Percentiles rank a stretch among this genome's conserved stretches.
Conservation (phyloP, 2,329 filamentous ascomycete species). For the Nectriaceae sp. region DNA sequence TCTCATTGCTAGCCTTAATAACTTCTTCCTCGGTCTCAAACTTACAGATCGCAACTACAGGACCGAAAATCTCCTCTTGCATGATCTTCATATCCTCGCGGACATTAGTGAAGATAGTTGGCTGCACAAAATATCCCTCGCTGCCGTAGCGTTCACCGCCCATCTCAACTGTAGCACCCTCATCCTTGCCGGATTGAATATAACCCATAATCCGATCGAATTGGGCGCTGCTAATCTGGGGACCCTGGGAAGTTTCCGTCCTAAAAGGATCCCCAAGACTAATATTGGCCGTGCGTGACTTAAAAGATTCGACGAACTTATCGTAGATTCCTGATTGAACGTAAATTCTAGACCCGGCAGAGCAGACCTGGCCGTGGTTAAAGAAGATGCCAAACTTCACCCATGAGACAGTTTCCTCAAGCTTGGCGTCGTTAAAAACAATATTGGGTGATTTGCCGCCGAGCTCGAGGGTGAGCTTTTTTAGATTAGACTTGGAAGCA, state of each 20-base stretch:
- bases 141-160: constrained; percentile 18
- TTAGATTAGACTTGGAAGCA: neutral
- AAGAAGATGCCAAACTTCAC: neutral
- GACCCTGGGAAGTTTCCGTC: constrained; percentile 64
- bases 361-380: constrained; percentile 41
- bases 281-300: constrained; percentile 49
- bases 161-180: constrained; percentile 57
- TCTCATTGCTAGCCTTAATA: constrained; percentile 32
- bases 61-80: constrained; percentile 25
- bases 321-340: constrained; percentile 57
- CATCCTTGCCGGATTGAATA: constrained; percentile 61
- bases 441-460: neutral
- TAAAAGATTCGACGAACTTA: constrained; percentile 54
- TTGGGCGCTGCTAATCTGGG: constrained; percentile 64
- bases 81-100: constrained; percentile 18
- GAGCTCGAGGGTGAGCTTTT: constrained; percentile 1
- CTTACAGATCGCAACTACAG: constrained; percentile 17
- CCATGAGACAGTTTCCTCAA: neutral
- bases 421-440: neutral
- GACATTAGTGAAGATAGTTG: constrained; percentile 23
- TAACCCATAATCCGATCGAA: constrained; percentile 65
- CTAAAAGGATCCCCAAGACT: constrained; percentile 63
- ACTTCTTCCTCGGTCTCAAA: constrained; percentile 18
- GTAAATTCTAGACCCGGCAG: constrained; percentile 55
- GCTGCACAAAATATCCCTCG: constrained; percentile 22